phyloP scores from a whole-genome alignment of 345 rosid genomes.

The Eucalyptus leucophloia region DNA sequence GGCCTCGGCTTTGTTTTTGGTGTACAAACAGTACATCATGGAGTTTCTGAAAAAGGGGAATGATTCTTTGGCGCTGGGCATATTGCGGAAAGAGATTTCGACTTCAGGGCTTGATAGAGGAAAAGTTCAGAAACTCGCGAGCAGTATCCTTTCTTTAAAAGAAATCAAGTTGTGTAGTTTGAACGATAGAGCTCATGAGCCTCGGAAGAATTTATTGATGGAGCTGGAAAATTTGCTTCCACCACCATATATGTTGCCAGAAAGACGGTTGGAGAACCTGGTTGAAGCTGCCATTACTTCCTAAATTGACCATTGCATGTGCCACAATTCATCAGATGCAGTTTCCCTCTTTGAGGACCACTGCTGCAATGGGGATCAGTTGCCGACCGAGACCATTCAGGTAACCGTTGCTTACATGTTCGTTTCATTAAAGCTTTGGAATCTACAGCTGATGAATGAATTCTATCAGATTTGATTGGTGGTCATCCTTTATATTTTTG shows the following conservation, averaged over 20 bases:
- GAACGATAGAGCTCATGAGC: slow-evolving; percentile 14
- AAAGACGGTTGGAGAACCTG: slow-evolving; percentile 57
- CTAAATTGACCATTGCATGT: slow-evolving; percentile 54
- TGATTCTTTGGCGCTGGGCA: slow-evolving; percentile 36
- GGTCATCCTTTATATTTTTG: background rate
- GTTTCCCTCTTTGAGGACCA: slow-evolving; percentile 70
- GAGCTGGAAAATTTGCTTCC: slow-evolving; percentile 61
- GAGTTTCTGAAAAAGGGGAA: slow-evolving; percentile 54
- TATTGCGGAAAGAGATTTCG: slow-evolving; percentile 48
- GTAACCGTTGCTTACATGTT: slow-evolving; percentile 17
- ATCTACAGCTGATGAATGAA: background rate
- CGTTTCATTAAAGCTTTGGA: background rate
- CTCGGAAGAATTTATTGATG: slow-evolving; percentile 34
- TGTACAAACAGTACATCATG: slow-evolving; percentile 52
- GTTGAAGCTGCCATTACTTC: slow-evolving; percentile 51
- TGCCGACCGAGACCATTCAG: slow-evolving; percentile 77
- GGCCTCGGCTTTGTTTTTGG: slow-evolving; percentile 43
- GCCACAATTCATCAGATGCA: slow-evolving; percentile 45
- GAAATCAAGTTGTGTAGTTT: slow-evolving; percentile 28
- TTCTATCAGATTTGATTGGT: background rate
- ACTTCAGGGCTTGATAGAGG: slow-evolving; percentile 33
- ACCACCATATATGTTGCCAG: slow-evolving; percentile 40
- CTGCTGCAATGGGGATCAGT: slow-evolving; percentile 56
- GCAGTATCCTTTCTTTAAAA: slow-evolving; percentile 24
- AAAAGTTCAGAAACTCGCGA: slow-evolving; percentile 47